phyloP scores from a whole-genome alignment of 1,284 basidiomycete genomes.

The Naganishia albida region DNA sequence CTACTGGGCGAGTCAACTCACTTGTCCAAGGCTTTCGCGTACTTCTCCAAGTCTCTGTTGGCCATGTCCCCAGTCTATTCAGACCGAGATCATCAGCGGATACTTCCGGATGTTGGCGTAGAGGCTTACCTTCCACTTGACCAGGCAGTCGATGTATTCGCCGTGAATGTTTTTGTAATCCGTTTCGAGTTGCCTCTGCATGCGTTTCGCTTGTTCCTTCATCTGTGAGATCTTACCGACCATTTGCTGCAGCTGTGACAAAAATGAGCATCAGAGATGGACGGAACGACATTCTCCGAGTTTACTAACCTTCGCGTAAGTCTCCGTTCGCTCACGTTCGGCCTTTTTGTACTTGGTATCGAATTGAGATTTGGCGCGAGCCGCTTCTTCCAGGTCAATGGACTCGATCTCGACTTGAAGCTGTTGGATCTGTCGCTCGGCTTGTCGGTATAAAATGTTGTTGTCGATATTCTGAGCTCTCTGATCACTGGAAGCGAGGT shows the following conservation, averaged over 20 bases:
- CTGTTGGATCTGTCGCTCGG: conserved; percentile 66
- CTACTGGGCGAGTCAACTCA: conserved; percentile 51
- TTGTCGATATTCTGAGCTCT: conserved; percentile 74
- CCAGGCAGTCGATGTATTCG: conserved; percentile 83
- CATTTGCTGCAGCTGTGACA: conserved; percentile 69
- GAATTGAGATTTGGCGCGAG: conserved; percentile 76
- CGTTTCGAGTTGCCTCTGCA: conserved; percentile 69
- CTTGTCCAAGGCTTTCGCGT: conserved; percentile 93
- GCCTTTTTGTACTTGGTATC: conserved; percentile 73
- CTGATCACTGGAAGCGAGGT: conserved; percentile 65
- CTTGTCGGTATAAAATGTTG: conserved; percentile 77
- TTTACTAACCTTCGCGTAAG: conserved; percentile 64
- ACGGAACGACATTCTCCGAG: conserved; percentile 1
- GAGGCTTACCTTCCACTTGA: conserved; percentile 80
- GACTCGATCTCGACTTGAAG: conserved; percentile 72
- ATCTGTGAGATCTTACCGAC: conserved; percentile 80
- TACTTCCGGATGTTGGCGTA: background rate
- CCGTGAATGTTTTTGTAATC: conserved; percentile 87
- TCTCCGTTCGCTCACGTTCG: conserved; percentile 57
- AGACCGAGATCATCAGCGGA: conserved; percentile 8
- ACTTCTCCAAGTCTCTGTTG: conserved; percentile 93
- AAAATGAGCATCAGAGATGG: background rate
- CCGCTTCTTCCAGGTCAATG: conserved; percentile 78
- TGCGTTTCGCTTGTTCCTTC: conserved; percentile 66
- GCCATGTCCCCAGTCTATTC: conserved; percentile 87